Base-by-base conservation (phyloP, 139 green algal species). In the Microglena sp. region DNA sequence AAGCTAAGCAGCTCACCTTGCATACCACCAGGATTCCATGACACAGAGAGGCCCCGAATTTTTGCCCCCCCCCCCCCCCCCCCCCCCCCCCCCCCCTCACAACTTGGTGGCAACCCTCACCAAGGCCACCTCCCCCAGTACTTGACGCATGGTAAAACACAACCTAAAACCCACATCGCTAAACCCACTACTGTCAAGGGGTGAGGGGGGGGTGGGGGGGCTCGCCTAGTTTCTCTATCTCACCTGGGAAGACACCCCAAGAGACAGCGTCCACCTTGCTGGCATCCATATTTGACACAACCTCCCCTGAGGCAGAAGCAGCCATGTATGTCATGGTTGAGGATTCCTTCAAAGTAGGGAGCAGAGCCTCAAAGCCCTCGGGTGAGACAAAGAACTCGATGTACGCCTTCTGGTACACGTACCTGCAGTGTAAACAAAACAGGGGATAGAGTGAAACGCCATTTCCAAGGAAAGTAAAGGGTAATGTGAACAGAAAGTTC, bases 331-430 rank as follows among this genome's bases (percentile, higher is more conserved):
- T 83, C 53, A 95, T 60, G 7, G 46, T 74, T 22, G 75, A 54
- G 4, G 45, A 53, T 5, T 54, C 60, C 26, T 80, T 40, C 29
- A 88, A 22, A 45, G 74, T 66, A 0, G 72, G 28, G 15, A 85
- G 64, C 55, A 95, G 69, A 21, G 54, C 44, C 45, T 77, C 43
- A 36, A 86, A 80, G 31, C 62, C 66, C 3, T 84, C 77, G 0
- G 81, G 78, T 8, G 83, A 80, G 27, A 67, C 73, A 60, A 95
- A 95, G 65, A 91, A 91, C 78, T 95, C 89, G 3, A 93, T 72
- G 66, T 93, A 95, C 0, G 78, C 77, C 74, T 91, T 91, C 79
- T 92, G 85, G 82, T 95, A 95, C 62, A 95, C 32, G 32, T 45
- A 63, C 56, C 56, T 63, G 24, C 53, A 15, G 27, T n/a, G n/a